Conservation (phyloP, 139 green algal species). For the Zygnema circumcarinatum region DNA sequence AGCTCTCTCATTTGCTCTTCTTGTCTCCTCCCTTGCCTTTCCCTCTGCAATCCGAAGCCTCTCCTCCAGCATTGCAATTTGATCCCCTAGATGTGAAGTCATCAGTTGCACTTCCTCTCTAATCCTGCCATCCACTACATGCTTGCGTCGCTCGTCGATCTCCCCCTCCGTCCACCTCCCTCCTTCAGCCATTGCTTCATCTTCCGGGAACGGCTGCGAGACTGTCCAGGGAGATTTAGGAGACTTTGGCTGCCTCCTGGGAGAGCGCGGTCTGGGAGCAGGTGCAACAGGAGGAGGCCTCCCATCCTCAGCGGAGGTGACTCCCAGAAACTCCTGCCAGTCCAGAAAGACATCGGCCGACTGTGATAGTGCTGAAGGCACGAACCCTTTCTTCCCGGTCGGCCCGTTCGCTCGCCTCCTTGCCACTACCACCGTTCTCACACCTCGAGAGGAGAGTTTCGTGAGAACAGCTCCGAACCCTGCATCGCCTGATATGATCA, state of each 20-base stretch:
- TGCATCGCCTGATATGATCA: slow-evolving; percentile 36
- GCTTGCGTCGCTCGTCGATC: background rate
- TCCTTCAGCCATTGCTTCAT: background rate
- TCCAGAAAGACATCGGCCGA: slow-evolving; percentile 20
- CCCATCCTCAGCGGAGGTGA: background rate
- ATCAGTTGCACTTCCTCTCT: background rate
- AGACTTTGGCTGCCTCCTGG: background rate
- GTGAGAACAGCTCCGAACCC: slow-evolving; percentile 34
- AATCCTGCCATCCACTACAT: background rate
- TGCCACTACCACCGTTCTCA: slow-evolving; percentile 32
- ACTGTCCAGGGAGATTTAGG: background rate
- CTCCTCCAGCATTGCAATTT: slow-evolving; percentile 20
- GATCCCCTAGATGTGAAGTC: background rate
- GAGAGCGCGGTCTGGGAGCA: background rate
- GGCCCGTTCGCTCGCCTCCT: slow-evolving; percentile 1
- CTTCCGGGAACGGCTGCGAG: background rate
- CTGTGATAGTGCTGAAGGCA: slow-evolving; percentile 18
- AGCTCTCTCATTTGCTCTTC: background rate
- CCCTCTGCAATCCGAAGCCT: background rate
- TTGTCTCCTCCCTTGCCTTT: slow-evolving; percentile 8
- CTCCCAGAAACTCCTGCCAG: slow-evolving; percentile 24
- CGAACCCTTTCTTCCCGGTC: background rate
- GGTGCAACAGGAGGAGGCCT: background rate
- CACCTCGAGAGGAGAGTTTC: slow-evolving; percentile 18
- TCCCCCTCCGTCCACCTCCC: background rate